A percentile compares a stretch with the other conserved stretches of the same genome.
Conservation (phyloP, 2,329 filamentous ascomycete genomes). For the Periconia digitata region DNA sequence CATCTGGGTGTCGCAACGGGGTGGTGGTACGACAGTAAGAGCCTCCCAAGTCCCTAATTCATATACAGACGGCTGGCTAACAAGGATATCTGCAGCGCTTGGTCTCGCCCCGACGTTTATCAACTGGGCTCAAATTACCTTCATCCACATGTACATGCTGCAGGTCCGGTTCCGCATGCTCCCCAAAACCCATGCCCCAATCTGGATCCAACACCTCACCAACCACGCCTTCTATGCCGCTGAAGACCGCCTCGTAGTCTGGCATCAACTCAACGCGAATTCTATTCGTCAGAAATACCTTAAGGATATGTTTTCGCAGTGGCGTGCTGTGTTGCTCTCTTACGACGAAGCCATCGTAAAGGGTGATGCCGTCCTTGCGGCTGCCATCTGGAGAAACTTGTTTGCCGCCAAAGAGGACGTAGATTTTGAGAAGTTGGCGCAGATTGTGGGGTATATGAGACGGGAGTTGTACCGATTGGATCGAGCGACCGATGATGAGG, state of each 20-base stretch:
- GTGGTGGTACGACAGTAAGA: constrained; percentile 80
- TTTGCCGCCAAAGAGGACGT: constrained; percentile 73
- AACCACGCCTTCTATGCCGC: constrained; percentile 95
- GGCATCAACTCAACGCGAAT: constrained; percentile 66
- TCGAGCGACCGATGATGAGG: constrained; percentile 53
- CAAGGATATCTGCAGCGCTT: constrained; percentile 73
- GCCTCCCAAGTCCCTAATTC: not conserved
- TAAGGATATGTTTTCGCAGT: constrained; percentile 92
- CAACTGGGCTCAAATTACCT: constrained; percentile 94
- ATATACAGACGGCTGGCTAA: too few relatives aligned
- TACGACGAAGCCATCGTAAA: constrained; percentile 81
- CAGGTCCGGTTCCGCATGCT: constrained; percentile 81
- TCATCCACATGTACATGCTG: constrained; percentile 93
- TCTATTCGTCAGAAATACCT: constrained; percentile 62
- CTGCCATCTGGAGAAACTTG: constrained; percentile 90
- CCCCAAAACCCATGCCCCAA: constrained; percentile 66
- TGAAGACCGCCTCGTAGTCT: constrained; percentile 78
- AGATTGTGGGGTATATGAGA: constrained; percentile 65
- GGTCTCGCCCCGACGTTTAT: constrained; percentile 84
- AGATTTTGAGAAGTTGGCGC: constrained; percentile 62
- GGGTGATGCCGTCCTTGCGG: constrained; percentile 74
- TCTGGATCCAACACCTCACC: constrained; percentile 86
- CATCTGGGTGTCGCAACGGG: constrained; percentile 75
- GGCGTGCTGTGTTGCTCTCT: constrained; percentile 81
- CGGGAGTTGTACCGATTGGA: constrained; percentile 59